Evolutionary conservation across 345 rosid species (phyloP).

Genomic region (Cardiospermum halicacabum): DNA sequence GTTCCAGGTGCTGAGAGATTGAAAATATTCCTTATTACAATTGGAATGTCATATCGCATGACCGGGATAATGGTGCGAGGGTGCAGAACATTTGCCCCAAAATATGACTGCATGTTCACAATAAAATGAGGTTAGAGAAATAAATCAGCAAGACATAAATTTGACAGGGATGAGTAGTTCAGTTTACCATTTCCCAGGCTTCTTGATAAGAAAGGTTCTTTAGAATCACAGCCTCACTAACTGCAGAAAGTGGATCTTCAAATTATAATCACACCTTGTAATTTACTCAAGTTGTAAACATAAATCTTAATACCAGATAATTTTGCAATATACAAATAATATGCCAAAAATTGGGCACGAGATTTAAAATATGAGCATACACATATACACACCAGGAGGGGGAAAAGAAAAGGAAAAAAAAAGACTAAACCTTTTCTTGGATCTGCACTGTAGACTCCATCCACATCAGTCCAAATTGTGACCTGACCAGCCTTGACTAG

Average conservation of each 20-base stretch:
- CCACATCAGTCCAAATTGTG: conserved; percentile 99
- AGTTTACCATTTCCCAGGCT: conserved; percentile 99
- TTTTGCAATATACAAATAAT: background rate
- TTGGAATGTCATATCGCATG: conserved; percentile 87
- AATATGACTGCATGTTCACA: conserved; percentile 80
- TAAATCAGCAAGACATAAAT: conserved; percentile 11
- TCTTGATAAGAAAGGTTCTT: conserved; percentile 90
- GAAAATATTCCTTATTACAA: conserved; percentile 87
- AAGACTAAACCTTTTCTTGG: conserved; percentile 76
- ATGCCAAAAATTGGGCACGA: background rate
- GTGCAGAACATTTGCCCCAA: conserved; percentile 97
- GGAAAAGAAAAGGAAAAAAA: no score
- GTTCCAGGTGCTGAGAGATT: conserved; percentile 92
- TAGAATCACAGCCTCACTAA: conserved; percentile 93
- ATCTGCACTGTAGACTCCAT: conserved; percentile 98
- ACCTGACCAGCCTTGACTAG: conserved; percentile 72
- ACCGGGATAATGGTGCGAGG: conserved; percentile 99
- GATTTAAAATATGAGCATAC: background rate
- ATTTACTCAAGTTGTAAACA: conserved; percentile 4
- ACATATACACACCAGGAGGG: no score
- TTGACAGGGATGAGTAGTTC: conserved; percentile 17
- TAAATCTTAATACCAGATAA: background rate
- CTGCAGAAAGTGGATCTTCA: conserved; percentile 39
- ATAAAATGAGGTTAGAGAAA: conserved; percentile 19
- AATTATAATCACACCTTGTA: conserved; percentile 13